A percentile compares a stretch with the other conserved stretches of the same genome.
These are phyloP conservation scores for Penicillium janthinellum DNA, from an alignment of 2,329 filamentous ascomycete genomes.

Conservation along the genomic window DNA sequence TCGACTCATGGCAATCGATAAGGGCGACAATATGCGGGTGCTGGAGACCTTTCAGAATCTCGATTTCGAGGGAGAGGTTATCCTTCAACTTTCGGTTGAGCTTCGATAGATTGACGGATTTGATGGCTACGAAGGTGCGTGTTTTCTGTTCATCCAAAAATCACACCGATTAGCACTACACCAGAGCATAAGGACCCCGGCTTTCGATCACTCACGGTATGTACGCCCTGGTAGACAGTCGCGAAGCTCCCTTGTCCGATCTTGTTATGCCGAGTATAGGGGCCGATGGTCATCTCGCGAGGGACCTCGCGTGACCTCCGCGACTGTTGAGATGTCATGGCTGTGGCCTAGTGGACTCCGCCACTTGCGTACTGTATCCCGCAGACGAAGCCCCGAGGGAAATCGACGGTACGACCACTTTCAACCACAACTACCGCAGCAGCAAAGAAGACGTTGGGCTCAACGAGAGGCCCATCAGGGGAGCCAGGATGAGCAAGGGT, in stretches of 20 bases:
- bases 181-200: background rate
- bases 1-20: conserved; percentile 87
- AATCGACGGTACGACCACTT: conserved; percentile 21
- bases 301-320: conserved; percentile 42
- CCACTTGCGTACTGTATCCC: conserved; percentile 18
- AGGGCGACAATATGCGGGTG: conserved; percentile 97
- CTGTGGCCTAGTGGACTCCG: conserved; percentile 32
- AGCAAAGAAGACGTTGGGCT: conserved; percentile 27
- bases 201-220: conserved; percentile 65
- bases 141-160: conserved; percentile 59
- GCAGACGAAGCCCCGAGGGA: conserved; percentile 17
- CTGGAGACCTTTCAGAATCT: conserved; percentile 88
- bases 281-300: conserved; percentile 60
- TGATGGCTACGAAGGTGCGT: conserved; percentile 86
- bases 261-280: conserved; percentile 80
- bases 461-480: conserved; percentile 40
- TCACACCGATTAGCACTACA: conserved; percentile 15
- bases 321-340: conserved; percentile 48
- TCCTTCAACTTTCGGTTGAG: conserved; percentile 96
- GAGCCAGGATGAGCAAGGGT: conserved; percentile 15
- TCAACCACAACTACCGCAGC: conserved; percentile 43
- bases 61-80: conserved; percentile 92
- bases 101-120: conserved; percentile 87
- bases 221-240: conserved; percentile 84
- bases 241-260: conserved; percentile 98